Conservation (phyloP, 2,329 filamentous ascomycete species). For the Cercospora canescens region DNA sequence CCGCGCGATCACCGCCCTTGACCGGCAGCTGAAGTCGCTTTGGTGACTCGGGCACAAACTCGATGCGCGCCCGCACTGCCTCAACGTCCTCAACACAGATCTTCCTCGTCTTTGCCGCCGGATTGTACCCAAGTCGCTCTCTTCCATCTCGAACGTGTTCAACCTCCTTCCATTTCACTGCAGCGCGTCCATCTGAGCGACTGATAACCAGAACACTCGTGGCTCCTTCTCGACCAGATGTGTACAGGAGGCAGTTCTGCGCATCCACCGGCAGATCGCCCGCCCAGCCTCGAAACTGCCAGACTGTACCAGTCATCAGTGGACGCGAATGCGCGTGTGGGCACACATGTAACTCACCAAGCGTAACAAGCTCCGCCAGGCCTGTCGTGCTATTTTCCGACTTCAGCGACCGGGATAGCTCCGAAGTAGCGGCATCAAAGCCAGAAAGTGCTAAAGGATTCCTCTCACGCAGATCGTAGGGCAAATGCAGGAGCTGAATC, state of each 20-base stretch:
- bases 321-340: not conserved
- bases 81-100: slow-evolving; percentile 28
- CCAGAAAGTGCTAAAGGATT: slow-evolving; percentile 9
- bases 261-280: slow-evolving; percentile 13
- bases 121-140: slow-evolving; percentile 32
- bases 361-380: slow-evolving; percentile 18
- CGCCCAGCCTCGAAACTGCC: slow-evolving; percentile 30
- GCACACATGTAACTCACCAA: slow-evolving; percentile 17
- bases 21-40: slow-evolving; percentile 17
- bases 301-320: slow-evolving; percentile 13
- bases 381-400: slow-evolving; percentile 15
- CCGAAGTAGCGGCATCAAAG: slow-evolving; percentile 5
- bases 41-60: slow-evolving; percentile 16
- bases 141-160: slow-evolving; percentile 29
- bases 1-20: slow-evolving; percentile 31
- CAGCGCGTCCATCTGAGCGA: slow-evolving; percentile 27
- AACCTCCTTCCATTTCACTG: slow-evolving; percentile 24
- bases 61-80: slow-evolving; percentile 24
- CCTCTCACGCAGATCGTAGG: slow-evolving; percentile 3
- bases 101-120: slow-evolving; percentile 20
- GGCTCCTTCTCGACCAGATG: slow-evolving; percentile 10
- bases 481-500: slow-evolving; percentile 22
- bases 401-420: not conserved
- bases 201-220: slow-evolving; percentile 20
- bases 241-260: slow-evolving; percentile 25